Evolutionary conservation across 2,329 filamentous ascomycete species (phyloP).

Genomic region (Botrytis aclada): DNA sequence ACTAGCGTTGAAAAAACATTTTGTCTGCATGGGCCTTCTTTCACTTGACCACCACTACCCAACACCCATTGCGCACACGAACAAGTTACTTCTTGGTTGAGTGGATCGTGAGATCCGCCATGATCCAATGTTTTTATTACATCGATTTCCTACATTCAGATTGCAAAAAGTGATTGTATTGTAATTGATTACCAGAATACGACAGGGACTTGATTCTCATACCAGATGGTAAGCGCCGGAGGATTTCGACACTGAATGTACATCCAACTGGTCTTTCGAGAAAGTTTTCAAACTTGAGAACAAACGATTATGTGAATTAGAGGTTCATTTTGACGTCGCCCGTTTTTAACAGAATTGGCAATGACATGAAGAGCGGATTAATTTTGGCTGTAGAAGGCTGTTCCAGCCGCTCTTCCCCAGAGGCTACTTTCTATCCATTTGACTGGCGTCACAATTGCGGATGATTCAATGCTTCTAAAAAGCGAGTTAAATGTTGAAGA

Average conservation of each 20-base stretch:
- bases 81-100: background rate
- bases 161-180: background rate
- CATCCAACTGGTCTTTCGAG: background rate
- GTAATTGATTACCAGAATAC: background rate
- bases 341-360: background rate
- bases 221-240: background rate
- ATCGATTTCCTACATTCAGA: too few species aligned
- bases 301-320: background rate
- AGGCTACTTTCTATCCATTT: background rate
- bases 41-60: background rate
- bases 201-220: too few species aligned
- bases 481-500: background rate
- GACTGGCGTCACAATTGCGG: background rate
- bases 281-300: background rate
- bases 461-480: background rate
- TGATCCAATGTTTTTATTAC: background rate
- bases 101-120: background rate
- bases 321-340: background rate
- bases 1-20: background rate
- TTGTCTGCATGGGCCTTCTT: background rate
- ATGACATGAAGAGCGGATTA: background rate
- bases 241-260: background rate
- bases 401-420: background rate
- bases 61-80: background rate
- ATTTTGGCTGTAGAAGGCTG: background rate